Conservation (phyloP, 2,329 filamentous ascomycete genomes). For the Cercospora citrullina region DNA sequence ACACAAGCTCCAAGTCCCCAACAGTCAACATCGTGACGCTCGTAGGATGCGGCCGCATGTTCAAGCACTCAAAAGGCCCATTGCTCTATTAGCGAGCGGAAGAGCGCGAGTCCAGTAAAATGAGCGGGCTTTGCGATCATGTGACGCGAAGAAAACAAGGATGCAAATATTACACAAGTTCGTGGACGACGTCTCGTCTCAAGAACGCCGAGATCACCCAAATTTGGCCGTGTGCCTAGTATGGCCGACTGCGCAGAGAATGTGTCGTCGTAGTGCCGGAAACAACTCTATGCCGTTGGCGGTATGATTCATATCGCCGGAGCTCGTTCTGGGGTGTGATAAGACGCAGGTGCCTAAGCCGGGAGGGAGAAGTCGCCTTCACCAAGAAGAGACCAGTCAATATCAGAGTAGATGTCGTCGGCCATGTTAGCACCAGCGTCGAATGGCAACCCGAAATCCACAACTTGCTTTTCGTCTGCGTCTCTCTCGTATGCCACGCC, state of each 20-base stretch:
- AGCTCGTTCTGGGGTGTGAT: not conserved
- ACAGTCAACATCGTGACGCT: not conserved
- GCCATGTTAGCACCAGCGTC: not conserved
- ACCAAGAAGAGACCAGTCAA: conserved; percentile 9
- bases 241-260: not conserved
- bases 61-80: not conserved
- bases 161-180: not conserved
- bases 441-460: not conserved
- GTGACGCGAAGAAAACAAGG: not conserved
- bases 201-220: not conserved
- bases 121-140: not conserved
- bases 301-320: not conserved
- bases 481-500: not conserved
- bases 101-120: not conserved
- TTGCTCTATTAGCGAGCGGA: not conserved
- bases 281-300: not conserved
- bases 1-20: not conserved
- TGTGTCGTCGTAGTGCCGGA: not conserved
- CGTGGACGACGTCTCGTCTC: not conserved
- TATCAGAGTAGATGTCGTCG: not conserved
- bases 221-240: not conserved
- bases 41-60: not conserved
- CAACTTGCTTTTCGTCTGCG: not conserved
- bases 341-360: conserved; percentile 1
- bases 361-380: not conserved